Evolutionary conservation across 768 basidiomycete genomes (phyloP).

Genomic region (Thelephora aurantiotincta): DNA sequence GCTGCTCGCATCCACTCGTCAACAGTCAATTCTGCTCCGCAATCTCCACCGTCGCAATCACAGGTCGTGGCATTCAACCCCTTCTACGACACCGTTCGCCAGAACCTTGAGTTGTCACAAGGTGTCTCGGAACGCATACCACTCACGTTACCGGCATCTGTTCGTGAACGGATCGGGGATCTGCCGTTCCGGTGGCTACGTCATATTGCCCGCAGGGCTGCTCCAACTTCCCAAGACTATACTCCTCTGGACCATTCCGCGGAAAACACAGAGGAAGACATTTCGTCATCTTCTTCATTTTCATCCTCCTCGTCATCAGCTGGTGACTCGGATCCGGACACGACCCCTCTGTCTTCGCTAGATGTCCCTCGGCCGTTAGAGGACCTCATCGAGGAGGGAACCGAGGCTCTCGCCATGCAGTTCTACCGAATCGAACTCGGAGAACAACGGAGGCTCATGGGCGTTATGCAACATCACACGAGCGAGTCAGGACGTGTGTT

Average conservation of each 20-base stretch:
- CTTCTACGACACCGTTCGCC: constrained; percentile 89
- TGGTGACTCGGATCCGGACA: neutral
- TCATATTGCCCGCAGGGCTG: constrained; percentile 47
- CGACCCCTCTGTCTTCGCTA: neutral
- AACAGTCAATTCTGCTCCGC: neutral
- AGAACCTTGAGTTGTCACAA: constrained; percentile 67
- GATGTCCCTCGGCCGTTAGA: constrained; percentile 9
- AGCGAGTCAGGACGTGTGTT: constrained; percentile 31
- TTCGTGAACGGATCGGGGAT: constrained; percentile 35
- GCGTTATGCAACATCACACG: constrained; percentile 85
- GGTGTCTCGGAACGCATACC: constrained; percentile 68
- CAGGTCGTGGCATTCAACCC: constrained; percentile 49
- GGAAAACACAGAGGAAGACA: neutral
- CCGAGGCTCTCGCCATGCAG: constrained; percentile 78
- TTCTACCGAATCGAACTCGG: constrained; percentile 88
- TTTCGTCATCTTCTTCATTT: neutral
- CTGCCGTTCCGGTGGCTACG: constrained; percentile 72
- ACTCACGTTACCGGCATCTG: constrained; percentile 34
- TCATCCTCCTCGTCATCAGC: neutral
- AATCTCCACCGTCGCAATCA: constrained; percentile 8
- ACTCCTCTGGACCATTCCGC: neutral
- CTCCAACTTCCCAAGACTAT: neutral
- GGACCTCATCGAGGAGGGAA: constrained; percentile 43
- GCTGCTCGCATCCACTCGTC: constrained; percentile 5
- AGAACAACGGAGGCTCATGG: constrained; percentile 79